Base-by-base conservation (phyloP, 495 filamentous ascomycete species). In the Amorphotheca resinae region DNA sequence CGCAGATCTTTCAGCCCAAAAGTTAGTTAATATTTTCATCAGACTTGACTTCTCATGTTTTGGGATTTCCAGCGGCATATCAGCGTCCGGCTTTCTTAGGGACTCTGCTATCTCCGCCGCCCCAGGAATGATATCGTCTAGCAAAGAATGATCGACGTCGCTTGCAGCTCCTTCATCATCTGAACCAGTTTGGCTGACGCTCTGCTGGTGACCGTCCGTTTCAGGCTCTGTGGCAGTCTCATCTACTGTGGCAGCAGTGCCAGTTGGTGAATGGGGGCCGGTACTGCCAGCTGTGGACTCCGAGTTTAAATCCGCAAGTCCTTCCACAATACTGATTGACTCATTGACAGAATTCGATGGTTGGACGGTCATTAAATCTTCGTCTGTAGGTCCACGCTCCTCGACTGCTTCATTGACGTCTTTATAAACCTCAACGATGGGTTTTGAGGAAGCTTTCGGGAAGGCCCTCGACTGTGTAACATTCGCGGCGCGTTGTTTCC, bases 1-100 rank as follows among this genome's bases (percentile, higher is more conserved):
- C 31, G 93, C 86, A 16, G 91, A 95, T 33, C 91, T 78, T 58
- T 96, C 91, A 15, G 91, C 93, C 93, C 93, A 99, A 63, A 99
- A 99, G 45, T 87, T 93, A 8, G 82, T 87, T 40, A 99, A 67
- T 68, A 95, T 84, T 51, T 88, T 93, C 77, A 96, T 78, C 40
- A 95, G 71, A 15, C 87, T 93, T 42, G 76, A 85, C 53, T 87
- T 84, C 54, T 95, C 83, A 51, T 98, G 86, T 50, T 82, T 91
- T 1, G 86, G 87, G 11, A 98, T 67, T 44, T 93, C 87, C 9
- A 81, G 64, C 2, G 45, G 40, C 20, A 51, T 32, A 16, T 56
- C 53, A 22, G 79, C 69, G 9, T 78, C 64, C 22, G 82, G 76
- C 30, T 72, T 67, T 26, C 79, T 80, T 9, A 78, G 64, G 8